These are phyloP conservation scores for Colletotrichum phormii DNA, from an alignment of 2,329 filamentous ascomycete genomes.

Conservation along the genomic window DNA sequence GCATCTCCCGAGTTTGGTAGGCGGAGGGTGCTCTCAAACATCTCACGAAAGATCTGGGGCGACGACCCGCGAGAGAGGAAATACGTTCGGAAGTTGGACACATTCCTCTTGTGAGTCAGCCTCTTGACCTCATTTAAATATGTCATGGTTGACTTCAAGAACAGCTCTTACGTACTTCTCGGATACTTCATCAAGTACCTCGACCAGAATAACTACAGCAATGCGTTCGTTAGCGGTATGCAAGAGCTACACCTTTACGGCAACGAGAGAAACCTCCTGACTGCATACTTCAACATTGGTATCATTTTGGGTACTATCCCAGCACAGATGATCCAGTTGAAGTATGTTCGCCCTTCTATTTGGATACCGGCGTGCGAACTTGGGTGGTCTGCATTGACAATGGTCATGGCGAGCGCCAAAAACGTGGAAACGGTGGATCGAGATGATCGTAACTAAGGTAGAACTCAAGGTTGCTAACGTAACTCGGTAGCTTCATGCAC, in stretches of 20 bases:
- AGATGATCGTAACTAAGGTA: no score
- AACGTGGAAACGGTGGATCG: not conserved
- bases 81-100: not conserved
- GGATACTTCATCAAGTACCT: not conserved
- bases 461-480: not conserved
- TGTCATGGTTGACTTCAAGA: accelerated
- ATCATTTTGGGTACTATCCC: not conserved
- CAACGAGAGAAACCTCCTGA: not conserved
- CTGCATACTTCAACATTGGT: not conserved
- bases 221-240: not conserved
- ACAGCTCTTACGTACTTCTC: not conserved
- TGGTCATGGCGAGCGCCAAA: not conserved
- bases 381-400: not conserved
- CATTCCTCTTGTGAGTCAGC: not conserved
- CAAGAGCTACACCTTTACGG: not conserved
- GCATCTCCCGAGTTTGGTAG: not conserved
- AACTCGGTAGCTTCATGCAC: not conserved
- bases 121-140: accelerated
- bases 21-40: not conserved
- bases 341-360: not conserved
- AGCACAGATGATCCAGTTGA: not conserved
- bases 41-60: not conserved
- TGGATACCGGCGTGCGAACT: not conserved
- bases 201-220: not conserved
- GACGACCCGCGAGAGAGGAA: not conserved